A percentile compares a stretch with the other conserved stretches of the same genome.
Conservation (phyloP, 2,329 filamentous ascomycete species). For the Aspergillus ustus region DNA sequence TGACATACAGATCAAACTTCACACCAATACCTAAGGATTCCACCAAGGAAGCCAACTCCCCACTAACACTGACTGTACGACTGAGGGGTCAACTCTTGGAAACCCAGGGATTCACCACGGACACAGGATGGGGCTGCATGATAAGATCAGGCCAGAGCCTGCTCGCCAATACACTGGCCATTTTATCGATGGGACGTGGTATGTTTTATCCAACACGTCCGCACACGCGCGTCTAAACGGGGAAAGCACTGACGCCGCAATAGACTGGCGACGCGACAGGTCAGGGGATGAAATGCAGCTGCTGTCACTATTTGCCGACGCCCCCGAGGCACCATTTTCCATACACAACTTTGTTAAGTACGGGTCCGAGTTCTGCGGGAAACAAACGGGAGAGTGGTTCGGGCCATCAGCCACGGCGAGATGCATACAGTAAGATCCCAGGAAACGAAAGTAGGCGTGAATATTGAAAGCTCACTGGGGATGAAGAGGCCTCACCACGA, state of each 20-base stretch:
- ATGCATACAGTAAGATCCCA: constrained; percentile 78
- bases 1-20: constrained; percentile 93
- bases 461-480: constrained; percentile 15
- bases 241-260: constrained; percentile 25
- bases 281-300: constrained; percentile 69
- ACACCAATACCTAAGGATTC: constrained; percentile 77
- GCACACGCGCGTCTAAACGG: background rate
- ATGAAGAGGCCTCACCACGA: constrained; percentile 72
- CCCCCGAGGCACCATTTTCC: constrained; percentile 84
- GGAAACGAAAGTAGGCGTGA: background rate
- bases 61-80: constrained; percentile 82
- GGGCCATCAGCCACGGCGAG: constrained; percentile 94
- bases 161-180: constrained; percentile 80
- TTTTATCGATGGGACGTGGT: constrained; percentile 79
- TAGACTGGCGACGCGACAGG: constrained; percentile 73
- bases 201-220: constrained; percentile 25
- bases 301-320: constrained; percentile 83
- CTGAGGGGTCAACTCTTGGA: constrained; percentile 80
- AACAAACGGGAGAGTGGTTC: constrained; percentile 97
- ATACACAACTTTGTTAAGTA: constrained; percentile 93
- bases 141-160: constrained; percentile 94
- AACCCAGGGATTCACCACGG: constrained; percentile 81
- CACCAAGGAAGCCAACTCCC: constrained; percentile 70
- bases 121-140: constrained; percentile 99
- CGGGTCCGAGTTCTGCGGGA: constrained; percentile 84